Evolutionary conservation across 495 filamentous ascomycete species (phyloP), one percentile per base, ranked within the genome.

Genomic region (Penicillium roqueforti): DNA sequence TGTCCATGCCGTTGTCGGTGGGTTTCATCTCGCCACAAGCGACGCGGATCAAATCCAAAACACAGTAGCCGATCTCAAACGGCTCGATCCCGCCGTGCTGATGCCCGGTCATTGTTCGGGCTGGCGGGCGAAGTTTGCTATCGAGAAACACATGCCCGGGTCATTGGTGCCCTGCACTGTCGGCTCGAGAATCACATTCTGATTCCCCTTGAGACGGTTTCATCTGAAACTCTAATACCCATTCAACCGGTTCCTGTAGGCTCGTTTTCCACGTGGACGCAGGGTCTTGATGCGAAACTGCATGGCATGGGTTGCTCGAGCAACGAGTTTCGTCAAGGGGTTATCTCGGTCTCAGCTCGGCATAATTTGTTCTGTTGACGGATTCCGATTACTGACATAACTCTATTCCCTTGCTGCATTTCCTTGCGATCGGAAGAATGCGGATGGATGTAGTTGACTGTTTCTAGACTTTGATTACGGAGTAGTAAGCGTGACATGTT

Each of bases 41-140:
- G 68, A 78, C 0, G 55, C 69, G 6, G 59, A 67, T 22, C 71
- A 77, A 47, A 68, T 83, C 25, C 56, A 74, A 28, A 65, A 66
- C 11, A 82, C 80, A 1, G 68, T 83, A 4, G 51, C 62, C 9
- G 80, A 82, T 54, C 56, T 86, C 25, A 79, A 81, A 54, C 69
- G 58, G 4, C 59, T 84, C 11, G 78, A 77, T 48, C 77, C 80
- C 0, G 77, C 77, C 18, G 65, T 85, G 0, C 57, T 85, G 6
- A 66, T 85, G 61, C 77, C 81, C 5, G 82, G 82, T 2, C 83
- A 85, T 65, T 86, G 81, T 56, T 77, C 81, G 0, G 83, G 82
- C 4, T 85, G 81, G 83, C 66, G 81, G 47, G 79, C 77, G 13
- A 86, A 84, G 62, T 80, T 81, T 57, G 76, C 73, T 45, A 81